phyloP scores from a whole-genome alignment of 129 eudicot species.

The Ambrosia trifida region DNA sequence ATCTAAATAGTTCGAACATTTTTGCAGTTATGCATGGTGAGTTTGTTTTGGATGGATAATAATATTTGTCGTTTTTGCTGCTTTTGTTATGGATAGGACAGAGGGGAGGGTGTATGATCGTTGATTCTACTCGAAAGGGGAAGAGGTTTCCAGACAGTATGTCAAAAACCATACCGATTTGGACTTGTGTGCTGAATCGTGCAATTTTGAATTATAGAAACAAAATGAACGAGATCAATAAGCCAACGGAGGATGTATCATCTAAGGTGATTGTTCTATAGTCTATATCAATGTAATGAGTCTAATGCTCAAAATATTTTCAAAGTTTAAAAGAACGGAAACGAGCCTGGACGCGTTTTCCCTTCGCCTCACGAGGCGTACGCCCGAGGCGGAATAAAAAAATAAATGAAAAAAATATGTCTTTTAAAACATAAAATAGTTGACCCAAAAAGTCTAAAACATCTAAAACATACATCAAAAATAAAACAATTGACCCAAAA shows the following conservation, averaged over 20 bases:
- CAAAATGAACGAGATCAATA: slow-evolving; percentile 23
- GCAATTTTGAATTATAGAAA: slow-evolving; percentile 57
- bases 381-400: too few relatives aligned
- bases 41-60: slow-evolving; percentile 4
- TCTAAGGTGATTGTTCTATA: too few relatives aligned
- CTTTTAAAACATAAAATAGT: too few relatives aligned
- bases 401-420: too few relatives aligned
- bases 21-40: neutral
- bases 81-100: slow-evolving; percentile 63
- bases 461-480: too few relatives aligned
- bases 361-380: too few relatives aligned
- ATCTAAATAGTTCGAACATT: neutral
- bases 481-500: too few relatives aligned
- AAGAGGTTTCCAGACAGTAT: slow-evolving; percentile 98
- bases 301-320: too few relatives aligned
- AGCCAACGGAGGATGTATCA: slow-evolving; percentile 26
- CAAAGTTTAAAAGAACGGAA: too few relatives aligned
- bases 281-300: too few relatives aligned
- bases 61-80: slow-evolving; percentile 22
- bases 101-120: slow-evolving; percentile 92
- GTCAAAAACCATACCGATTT: slow-evolving; percentile 97
- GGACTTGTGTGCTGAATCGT: slow-evolving; percentile 95
- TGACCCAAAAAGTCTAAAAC: too few relatives aligned
- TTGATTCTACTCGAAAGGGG: slow-evolving; percentile 96
- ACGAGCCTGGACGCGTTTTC: too few relatives aligned